Percentiles rank a stretch among this genome's conserved stretches.
phyloP scores from a whole-genome alignment of 495 filamentous ascomycete species.

The Neurospora tetrasperma region DNA sequence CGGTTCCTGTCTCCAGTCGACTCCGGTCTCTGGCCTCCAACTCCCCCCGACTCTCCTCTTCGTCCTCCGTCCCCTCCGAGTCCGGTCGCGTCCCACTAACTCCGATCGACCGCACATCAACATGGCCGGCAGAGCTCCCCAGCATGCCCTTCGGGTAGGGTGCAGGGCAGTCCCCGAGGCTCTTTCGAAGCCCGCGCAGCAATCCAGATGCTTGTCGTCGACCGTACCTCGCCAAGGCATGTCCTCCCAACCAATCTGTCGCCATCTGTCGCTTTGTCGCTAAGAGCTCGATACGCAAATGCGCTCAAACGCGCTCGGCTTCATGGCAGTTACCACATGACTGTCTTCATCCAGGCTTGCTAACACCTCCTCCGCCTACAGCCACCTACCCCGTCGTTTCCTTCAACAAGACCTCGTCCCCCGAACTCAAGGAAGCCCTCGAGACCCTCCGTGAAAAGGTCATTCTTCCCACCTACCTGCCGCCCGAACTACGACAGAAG shows the following conservation, averaged over 20 bases:
- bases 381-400: slow-evolving; percentile 11
- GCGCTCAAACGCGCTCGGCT: not conserved
- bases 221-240: slow-evolving; percentile 14
- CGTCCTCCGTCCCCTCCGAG: not conserved
- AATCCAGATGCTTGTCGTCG: slow-evolving; percentile 16
- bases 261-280: not conserved
- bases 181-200: not conserved
- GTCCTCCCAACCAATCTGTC: not conserved
- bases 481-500: slow-evolving; percentile 41
- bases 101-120: not conserved
- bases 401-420: slow-evolving; percentile 24
- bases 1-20: not conserved
- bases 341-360: not conserved
- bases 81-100: not conserved
- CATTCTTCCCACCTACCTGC: slow-evolving; percentile 54
- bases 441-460: slow-evolving; percentile 48
- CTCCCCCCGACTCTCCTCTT: not conserved
- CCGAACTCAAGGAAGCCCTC: slow-evolving; percentile 33
- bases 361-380: not conserved
- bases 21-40: not conserved
- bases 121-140: slow-evolving; percentile 14
- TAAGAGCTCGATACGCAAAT: not conserved
- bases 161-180: slow-evolving; percentile 8
- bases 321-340: not conserved
- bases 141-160: slow-evolving; percentile 14